Percentiles rank a stretch among this genome's conserved stretches.
phyloP scores from a whole-genome alignment of 441 rosid species.

The Pelargonium citronellum region DNA sequence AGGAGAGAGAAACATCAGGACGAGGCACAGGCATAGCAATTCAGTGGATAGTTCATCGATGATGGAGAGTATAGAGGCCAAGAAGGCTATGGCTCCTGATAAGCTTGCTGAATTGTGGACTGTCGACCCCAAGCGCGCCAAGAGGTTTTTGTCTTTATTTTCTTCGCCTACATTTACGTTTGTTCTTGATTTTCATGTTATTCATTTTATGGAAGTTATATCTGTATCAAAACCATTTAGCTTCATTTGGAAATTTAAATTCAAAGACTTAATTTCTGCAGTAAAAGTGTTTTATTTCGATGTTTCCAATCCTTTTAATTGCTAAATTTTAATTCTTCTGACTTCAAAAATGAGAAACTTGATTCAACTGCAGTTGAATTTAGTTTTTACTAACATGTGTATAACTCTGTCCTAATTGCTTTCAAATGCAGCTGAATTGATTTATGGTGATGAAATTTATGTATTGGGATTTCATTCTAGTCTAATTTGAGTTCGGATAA shows the following conservation, averaged over 20 bases:
- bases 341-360: neutral
- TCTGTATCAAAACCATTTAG: neutral
- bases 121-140: constrained; percentile 80
- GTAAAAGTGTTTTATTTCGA: too few relatives aligned
- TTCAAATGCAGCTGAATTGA: neutral
- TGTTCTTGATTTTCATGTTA: too few relatives aligned
- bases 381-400: neutral
- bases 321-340: too few relatives aligned
- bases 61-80: constrained; percentile 70
- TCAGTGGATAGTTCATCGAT: constrained; percentile 67
- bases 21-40: constrained; percentile 69
- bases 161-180: neutral
- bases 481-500: neutral
- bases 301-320: too few relatives aligned
- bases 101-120: constrained; percentile 84
- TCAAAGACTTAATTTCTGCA: neutral
- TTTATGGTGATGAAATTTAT: neutral
- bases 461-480: neutral
- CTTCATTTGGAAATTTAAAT: neutral
- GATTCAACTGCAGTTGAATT: neutral
- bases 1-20: constrained; percentile 25
- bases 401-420: neutral
- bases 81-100: constrained; percentile 92
- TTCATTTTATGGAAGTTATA: neutral
- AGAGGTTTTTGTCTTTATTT: constrained; percentile 43